These are phyloP conservation scores for Hygrophorus russula DNA, from an alignment of 768 basidiomycete genomes.

Conservation along the genomic window DNA sequence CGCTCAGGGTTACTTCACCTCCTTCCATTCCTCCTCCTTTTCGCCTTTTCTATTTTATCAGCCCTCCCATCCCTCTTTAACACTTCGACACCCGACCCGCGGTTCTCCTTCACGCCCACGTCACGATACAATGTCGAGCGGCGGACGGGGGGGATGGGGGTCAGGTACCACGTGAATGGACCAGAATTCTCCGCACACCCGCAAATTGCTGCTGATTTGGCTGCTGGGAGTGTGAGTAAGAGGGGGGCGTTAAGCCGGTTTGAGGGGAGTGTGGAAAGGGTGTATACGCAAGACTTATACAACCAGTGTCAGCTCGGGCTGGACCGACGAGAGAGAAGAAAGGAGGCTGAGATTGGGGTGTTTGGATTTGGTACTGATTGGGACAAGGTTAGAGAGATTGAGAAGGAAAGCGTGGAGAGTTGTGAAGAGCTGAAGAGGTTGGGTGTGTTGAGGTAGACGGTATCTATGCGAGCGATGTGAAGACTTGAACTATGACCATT, in stretches of 20 bases:
- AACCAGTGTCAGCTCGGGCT: slow-evolving; percentile 59
- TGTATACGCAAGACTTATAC: slow-evolving; percentile 63
- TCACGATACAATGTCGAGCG: slow-evolving; percentile 59
- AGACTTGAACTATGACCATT: background rate
- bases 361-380: slow-evolving; percentile 91
- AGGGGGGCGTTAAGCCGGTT: slow-evolving; percentile 39
- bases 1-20: slow-evolving; percentile 67
- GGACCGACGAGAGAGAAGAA: slow-evolving; percentile 56
- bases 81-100: slow-evolving; percentile 67
- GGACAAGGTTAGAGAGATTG: slow-evolving; percentile 73
- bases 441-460: slow-evolving; percentile 36
- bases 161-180: slow-evolving; percentile 79
- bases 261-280: slow-evolving; percentile 66
- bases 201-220: slow-evolving; percentile 36
- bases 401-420: slow-evolving; percentile 55
- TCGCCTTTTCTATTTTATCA: slow-evolving; percentile 75
- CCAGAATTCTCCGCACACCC: slow-evolving; percentile 71
- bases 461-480: background rate
- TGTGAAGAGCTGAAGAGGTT: slow-evolving; percentile 69
- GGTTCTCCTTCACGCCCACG: slow-evolving; percentile 57
- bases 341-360: slow-evolving; percentile 71
- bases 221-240: slow-evolving; percentile 14
- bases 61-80: slow-evolving; percentile 69
- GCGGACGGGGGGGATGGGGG: slow-evolving; percentile 54
- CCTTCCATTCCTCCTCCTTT: slow-evolving; percentile 74